Conservation (phyloP, 345 rosid species). For the Erysimum cheiranthoides region DNA sequence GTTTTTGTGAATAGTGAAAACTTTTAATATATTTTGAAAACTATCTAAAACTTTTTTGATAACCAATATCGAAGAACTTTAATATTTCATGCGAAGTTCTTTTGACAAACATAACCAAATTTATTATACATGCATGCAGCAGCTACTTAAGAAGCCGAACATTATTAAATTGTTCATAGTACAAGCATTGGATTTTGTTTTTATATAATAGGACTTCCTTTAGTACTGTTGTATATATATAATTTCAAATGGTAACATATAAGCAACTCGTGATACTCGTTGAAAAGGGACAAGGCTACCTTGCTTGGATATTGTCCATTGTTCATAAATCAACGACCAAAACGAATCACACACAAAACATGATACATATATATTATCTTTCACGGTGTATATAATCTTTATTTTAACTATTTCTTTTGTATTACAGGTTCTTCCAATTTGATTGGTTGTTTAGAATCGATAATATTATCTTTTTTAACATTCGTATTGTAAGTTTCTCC, state of each 20-base stretch:
- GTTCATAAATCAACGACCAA: conserved; percentile 26
- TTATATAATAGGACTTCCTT: background rate
- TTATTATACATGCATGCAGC: background rate
- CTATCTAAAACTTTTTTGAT: background rate
- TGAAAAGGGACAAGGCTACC: conserved; percentile 33
- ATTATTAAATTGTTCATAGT: background rate
- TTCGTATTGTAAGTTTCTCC: conserved; percentile 33
- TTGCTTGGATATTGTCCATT: conserved; percentile 39
- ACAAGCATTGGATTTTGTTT: background rate
- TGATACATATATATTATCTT: background rate
- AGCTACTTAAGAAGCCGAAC: background rate
- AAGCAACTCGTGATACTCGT: conserved; percentile 42
- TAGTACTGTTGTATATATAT: background rate
- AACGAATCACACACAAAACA: conserved; percentile 17
- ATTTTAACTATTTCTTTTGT: conserved; percentile 27
- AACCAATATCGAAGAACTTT: background rate
- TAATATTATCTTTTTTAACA: conserved; percentile 8
- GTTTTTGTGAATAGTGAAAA: too few relatives aligned
- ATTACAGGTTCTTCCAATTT: conserved; percentile 33
- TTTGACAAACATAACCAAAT: background rate
- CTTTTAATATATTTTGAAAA: too few relatives aligned
- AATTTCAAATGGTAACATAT: background rate
- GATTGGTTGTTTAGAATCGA: conserved; percentile 20
- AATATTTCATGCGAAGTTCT: background rate
- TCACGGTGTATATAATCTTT: conserved; percentile 7